Percentiles rank a stretch among this genome's conserved stretches.
Evolutionary conservation across 1,284 basidiomycete genomes (phyloP).

Genomic region (Lentinula novae-zelandiae): DNA sequence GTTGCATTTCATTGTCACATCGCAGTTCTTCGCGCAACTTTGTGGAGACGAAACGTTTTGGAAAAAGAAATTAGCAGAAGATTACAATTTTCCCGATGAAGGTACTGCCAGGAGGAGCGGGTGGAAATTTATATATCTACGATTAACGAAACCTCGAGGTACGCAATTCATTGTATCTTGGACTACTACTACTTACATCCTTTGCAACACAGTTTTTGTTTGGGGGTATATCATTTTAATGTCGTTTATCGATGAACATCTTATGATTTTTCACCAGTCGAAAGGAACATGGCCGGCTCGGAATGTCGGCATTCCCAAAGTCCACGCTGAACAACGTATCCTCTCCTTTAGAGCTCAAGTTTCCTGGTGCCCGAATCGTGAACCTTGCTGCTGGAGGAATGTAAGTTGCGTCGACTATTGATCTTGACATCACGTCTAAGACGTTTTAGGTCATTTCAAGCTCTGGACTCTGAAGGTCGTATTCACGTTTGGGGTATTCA

Average conservation of each 20-base stretch:
- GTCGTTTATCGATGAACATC: not conserved
- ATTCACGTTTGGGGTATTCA: constrained; percentile 79
- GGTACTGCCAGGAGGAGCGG: constrained; percentile 69
- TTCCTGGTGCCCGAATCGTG: constrained; percentile 65
- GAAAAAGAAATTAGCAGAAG: constrained; percentile 65
- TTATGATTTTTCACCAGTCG: constrained; percentile 38
- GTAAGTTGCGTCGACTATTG: constrained; percentile 35
- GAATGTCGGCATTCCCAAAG: constrained; percentile 37
- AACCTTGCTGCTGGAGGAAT: constrained; percentile 77
- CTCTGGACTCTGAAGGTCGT: constrained; percentile 68
- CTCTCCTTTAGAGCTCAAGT: constrained; percentile 55
- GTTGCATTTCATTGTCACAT: not conserved
- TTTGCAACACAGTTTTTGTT: constrained; percentile 49
- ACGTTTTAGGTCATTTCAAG: constrained; percentile 69
- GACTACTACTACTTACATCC: not conserved
- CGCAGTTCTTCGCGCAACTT: constrained; percentile 48
- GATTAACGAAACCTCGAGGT: constrained; percentile 57
- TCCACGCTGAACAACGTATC: constrained; percentile 42
- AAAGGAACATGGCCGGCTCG: constrained; percentile 55
- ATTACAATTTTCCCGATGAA: constrained; percentile 74
- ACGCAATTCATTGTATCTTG: not conserved
- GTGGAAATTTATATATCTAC: constrained; percentile 77
- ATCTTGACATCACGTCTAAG: not conserved
- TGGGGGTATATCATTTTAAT: constrained; percentile 63
- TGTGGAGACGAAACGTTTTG: constrained; percentile 78